A percentile compares a stretch with the other conserved stretches of the same genome.
Evolutionary conservation across 2,329 filamentous ascomycete genomes (phyloP).

Genomic region (Penicillium brevicompactum): DNA sequence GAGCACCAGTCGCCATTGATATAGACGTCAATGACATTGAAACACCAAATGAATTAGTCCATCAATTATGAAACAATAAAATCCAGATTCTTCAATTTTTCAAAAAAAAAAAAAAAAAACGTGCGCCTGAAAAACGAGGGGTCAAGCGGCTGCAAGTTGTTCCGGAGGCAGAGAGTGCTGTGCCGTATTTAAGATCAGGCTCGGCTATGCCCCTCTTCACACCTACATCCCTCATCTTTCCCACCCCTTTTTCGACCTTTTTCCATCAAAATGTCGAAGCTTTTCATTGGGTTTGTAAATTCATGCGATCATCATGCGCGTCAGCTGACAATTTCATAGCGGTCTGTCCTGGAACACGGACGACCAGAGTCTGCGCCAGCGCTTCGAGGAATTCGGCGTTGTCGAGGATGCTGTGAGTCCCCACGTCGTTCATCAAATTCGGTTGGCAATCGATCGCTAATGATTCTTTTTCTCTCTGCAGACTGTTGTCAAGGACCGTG

Average conservation of each 20-base stretch:
- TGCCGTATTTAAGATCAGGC: constrained; percentile 11
- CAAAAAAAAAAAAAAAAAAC: neutral
- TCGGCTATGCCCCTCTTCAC: constrained; percentile 14
- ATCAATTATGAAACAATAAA: too few relatives aligned
- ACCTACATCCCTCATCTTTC: constrained; percentile 1
- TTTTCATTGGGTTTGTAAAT: constrained; percentile 10
- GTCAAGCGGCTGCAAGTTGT: constrained; percentile 10
- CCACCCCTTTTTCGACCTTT: neutral
- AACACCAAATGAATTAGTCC: neutral
- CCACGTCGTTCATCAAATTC: neutral
- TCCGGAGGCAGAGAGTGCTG: constrained; percentile 1
- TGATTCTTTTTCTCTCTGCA: neutral
- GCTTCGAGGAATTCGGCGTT: constrained; percentile 12
- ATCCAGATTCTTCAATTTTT: too few relatives aligned
- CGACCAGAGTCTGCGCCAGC: constrained; percentile 10
- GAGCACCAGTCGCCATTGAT: neutral
- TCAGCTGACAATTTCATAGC: neutral
- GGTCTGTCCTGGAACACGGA: constrained; percentile 15
- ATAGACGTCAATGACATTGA: too few relatives aligned
- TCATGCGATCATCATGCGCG: neutral
- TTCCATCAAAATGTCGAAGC: constrained; percentile 14
- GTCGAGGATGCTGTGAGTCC: constrained; percentile 14
- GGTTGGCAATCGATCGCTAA: neutral
- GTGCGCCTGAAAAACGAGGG: constrained; percentile 12
- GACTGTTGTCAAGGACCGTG: constrained; percentile 15